Evolutionary conservation across 2,329 filamentous ascomycete species (phyloP), one percentile per base, ranked within the genome.

Genomic region (Phaeosphaeriaceae sp.): DNA sequence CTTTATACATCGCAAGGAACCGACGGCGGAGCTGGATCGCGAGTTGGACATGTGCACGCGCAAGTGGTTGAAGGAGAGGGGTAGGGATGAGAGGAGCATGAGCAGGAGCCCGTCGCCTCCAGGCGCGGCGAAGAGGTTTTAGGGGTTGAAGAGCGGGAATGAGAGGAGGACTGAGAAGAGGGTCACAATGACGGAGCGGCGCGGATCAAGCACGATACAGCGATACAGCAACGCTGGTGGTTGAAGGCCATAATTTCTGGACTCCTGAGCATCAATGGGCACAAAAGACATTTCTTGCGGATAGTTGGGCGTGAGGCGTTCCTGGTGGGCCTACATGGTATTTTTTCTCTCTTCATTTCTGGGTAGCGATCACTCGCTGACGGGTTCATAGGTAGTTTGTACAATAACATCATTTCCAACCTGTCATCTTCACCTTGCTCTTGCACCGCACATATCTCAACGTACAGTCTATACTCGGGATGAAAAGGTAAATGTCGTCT

Each of bases 1-100:
- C 80, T 99, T 99, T 79, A 99, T 99, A 66, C 95, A 99, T 78
- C 88, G 95, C 74, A 99, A 99, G 84, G 95, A 98, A 76, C 95
- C 95, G 3, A 88, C 86, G 68, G 84, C 92, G 11, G 94, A 98
- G 81, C 83, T 99, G 69, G 95, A 99, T 62, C 83, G 90, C 63
- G 95, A 99, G 68, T 79, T 99, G 69, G 88, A 91, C 63, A 85
- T 98, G 68, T 88, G 88, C 71, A 98, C 94, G 62, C 96, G 97
- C 86, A 98, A 98, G 85, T 98, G 94, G 93, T 82, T 98, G 75
- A 91, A 91, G 82, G 81, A 88, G 80, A 86, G 92, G 60, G 94
- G 93, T 20, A 85, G 91, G 69, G 94, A 97, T 80, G 89, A 90
- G 74, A 87, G 92, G 79, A 96, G 92, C 77, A 87, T 88, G 63